Conservation (phyloP, 768 basidiomycete species). For the Pulveroboletus sp. region DNA sequence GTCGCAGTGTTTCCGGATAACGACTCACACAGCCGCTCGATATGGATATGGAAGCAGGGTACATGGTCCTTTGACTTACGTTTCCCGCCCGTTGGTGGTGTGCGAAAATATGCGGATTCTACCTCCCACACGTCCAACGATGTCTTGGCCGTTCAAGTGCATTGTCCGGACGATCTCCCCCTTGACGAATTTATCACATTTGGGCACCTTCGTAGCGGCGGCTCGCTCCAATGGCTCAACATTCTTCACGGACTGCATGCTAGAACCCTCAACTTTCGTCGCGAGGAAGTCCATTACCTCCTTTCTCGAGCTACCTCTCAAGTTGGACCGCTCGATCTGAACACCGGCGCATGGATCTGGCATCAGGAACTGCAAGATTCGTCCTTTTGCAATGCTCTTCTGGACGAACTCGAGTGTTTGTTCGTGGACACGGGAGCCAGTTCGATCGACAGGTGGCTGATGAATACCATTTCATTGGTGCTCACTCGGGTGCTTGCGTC, state of each 20-base stretch:
- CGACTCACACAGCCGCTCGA: too few species aligned
- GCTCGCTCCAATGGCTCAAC: slow-evolving; percentile 46
- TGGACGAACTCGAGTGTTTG: slow-evolving; percentile 32
- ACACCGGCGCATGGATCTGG: slow-evolving; percentile 27
- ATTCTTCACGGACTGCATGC: slow-evolving; percentile 39
- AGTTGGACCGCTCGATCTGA: slow-evolving; percentile 27
- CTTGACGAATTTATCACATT: slow-evolving; percentile 43
- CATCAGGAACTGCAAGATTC: slow-evolving; percentile 35
- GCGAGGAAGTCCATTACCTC: slow-evolving; percentile 38
- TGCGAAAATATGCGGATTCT: slow-evolving; percentile 27
- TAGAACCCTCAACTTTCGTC: slow-evolving; percentile 34
- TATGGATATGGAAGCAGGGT: too few species aligned
- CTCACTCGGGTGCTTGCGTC: slow-evolving; percentile 33
- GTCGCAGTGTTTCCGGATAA: too few species aligned
- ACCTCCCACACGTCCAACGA: slow-evolving; percentile 40
- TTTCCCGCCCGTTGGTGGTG: too few species aligned
- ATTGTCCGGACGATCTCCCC: slow-evolving; percentile 36
- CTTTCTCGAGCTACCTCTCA: slow-evolving; percentile 42
- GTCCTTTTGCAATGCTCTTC: slow-evolving; percentile 32
- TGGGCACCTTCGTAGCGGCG: slow-evolving; percentile 40
- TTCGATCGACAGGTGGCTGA: slow-evolving; percentile 32
- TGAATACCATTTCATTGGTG: slow-evolving; percentile 31
- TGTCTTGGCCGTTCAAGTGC: slow-evolving; percentile 37
- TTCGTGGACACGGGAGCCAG: slow-evolving; percentile 33
- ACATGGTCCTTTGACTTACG: too few species aligned